These are phyloP conservation scores for Dimargaris cristalligena DNA, from an alignment of 192 early-diverging fungal species.

Conservation along the genomic window DNA sequence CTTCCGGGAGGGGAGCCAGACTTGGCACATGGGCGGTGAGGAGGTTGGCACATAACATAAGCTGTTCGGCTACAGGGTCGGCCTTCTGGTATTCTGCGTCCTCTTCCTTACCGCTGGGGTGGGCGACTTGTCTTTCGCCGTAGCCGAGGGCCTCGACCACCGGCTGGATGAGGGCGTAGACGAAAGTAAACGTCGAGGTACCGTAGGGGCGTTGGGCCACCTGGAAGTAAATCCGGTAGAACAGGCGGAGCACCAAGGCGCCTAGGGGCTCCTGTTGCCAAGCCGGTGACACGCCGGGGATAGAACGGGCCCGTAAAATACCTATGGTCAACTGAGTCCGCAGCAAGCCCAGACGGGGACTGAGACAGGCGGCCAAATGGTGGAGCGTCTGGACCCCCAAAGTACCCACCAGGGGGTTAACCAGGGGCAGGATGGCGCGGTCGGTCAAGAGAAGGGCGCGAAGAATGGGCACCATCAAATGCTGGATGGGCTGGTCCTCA, in stretches of 20 bases:
- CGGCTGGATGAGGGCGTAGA: constrained; percentile 27
- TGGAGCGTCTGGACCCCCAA: background rate
- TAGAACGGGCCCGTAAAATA: background rate
- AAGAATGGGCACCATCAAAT: background rate
- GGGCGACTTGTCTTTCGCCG: too few relatives aligned
- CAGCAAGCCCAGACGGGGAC: background rate
- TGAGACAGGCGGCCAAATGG: background rate
- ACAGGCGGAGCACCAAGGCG: background rate
- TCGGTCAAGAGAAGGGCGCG: background rate
- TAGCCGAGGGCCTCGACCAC: constrained; percentile 12
- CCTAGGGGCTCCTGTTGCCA: background rate
- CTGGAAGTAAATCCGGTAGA: constrained; percentile 2
- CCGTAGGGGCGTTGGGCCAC: background rate
- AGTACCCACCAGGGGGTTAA: background rate
- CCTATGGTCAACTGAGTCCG: background rate
- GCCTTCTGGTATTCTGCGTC: constrained; percentile 16
- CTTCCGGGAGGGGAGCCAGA: constrained; percentile 10
- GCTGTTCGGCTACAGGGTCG: constrained; percentile 21
- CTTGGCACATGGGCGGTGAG: constrained; percentile 25
- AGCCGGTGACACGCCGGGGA: background rate
- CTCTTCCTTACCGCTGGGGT: background rate
- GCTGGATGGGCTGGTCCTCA: background rate
- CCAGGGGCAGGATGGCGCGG: background rate
- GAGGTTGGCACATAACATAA: constrained; percentile 23
- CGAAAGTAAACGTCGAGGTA: constrained; percentile 18